Base-by-base conservation (phyloP, 106 monocot genomes). In the Apostasia shenzhenica region DNA sequence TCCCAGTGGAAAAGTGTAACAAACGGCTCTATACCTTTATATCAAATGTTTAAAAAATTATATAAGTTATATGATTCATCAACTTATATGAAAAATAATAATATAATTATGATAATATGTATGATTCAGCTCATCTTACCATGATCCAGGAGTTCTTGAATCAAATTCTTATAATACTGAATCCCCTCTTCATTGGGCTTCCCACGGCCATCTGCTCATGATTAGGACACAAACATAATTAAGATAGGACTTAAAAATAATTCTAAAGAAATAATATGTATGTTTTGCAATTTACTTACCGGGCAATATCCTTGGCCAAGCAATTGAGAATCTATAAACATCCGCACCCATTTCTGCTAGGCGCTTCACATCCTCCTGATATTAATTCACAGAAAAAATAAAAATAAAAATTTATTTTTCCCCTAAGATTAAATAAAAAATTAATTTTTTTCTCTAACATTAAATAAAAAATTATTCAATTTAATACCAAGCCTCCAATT, bases 1-100 rank as follows among this genome's bases (percentile, higher is more conserved):
- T 87, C 83, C 73, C 70, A 87, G 49, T 87, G 87, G 58, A 83
- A 80, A 39, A 87, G 45, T 45, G 83, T 83, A 49, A 78, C 83
- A 7, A 71, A 77, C 10, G 87, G 87, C 56, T 80, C 48, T 38
- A 83, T 45, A 8, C 80, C 82, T 86, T 55, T 26, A 55, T 12
- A 57, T 8, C 14, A 41, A 47, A 49, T 26, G 26, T 26, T 26
- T 26, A 26, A 26, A 26, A 26, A 26, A 26, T 26, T 26, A 26
- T 26, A 26, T 26, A 0, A 45, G 6, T 40, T 26, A 47, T 49
- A 26, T 0, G 1, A 14, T 40, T 2, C 9, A 44, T 6, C 41
- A 2, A 72, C 12, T 62, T 52, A 0, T 37, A 1, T 13, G 46
- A 26, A 66, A 48, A 37, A 14, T 2, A 38, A 38, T 48, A 37